Evolutionary conservation across 75 land plant species (phyloP).

Genomic region (Ceratopteris richardii): DNA sequence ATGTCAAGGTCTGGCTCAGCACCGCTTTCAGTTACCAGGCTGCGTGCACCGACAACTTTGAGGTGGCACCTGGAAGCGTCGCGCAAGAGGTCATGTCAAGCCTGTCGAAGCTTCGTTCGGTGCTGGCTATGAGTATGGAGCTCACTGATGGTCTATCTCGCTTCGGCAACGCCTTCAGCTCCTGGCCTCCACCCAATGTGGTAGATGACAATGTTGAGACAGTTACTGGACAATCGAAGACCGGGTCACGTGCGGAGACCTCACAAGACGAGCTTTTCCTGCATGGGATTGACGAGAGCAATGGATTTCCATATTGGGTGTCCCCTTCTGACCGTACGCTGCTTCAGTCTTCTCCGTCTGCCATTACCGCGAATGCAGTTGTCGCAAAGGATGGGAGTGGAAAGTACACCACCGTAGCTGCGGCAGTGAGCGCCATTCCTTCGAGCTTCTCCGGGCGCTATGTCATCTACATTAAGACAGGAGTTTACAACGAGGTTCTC

Average conservation of each 20-base stretch:
- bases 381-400: slow-evolving; percentile 9
- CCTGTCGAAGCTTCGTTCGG: background rate
- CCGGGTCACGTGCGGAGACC: too few relatives aligned
- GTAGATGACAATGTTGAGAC: background rate
- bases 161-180: background rate
- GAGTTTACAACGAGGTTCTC: slow-evolving; percentile 53
- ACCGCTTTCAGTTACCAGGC: slow-evolving; percentile 54
- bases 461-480: slow-evolving; percentile 27
- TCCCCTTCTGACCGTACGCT: slow-evolving; percentile 14
- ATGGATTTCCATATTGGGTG: slow-evolving; percentile 34
- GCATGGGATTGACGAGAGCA: too few relatives aligned
- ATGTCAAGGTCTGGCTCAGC: slow-evolving; percentile 60
- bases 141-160: background rate
- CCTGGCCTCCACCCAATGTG: background rate
- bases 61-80: background rate
- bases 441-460: slow-evolving; percentile 4
- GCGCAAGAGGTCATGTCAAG: background rate
- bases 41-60: slow-evolving; percentile 34
- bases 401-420: background rate
- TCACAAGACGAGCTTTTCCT: too few relatives aligned
- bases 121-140: background rate
- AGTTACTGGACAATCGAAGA: background rate
- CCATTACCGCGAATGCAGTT: slow-evolving; percentile 24
- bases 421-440: background rate
- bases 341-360: background rate